A percentile compares a stretch with the other conserved stretches of the same genome.
Conservation (phyloP, 2,329 filamentous ascomycete species). For the Fusarium aywerte region DNA sequence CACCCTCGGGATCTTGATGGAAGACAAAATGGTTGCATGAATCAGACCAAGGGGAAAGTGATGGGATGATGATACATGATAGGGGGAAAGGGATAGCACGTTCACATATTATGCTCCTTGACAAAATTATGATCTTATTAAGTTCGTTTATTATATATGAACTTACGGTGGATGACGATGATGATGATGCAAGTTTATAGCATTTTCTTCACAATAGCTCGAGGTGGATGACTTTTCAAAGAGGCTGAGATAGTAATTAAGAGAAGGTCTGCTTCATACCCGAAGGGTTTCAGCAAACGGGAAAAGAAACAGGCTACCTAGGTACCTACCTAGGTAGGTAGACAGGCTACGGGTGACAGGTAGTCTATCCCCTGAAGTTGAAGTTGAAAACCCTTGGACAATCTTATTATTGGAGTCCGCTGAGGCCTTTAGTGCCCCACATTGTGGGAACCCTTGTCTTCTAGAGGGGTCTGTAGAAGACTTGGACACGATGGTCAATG, state of each 20-base stretch:
- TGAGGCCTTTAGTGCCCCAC: conserved; percentile 16
- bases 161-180: not conserved
- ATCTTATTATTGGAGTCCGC: conserved; percentile 35
- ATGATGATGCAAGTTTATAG: too few species aligned
- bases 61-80: conserved; percentile 1
- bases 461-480: conserved; percentile 11
- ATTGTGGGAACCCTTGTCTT: conserved; percentile 9
- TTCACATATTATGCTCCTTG: not conserved
- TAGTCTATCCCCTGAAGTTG: not conserved
- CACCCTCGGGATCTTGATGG: conserved; percentile 15
- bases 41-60: not conserved
- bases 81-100: not conserved
- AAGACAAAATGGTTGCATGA: not conserved
- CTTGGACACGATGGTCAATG: not conserved
- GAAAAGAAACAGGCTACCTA: not conserved
- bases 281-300: not conserved
- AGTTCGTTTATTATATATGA: not conserved
- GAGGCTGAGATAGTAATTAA: not conserved
- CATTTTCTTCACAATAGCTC: too few species aligned
- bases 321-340: too few species aligned
- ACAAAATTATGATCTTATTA: not conserved
- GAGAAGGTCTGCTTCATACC: not conserved
- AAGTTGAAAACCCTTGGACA: conserved; percentile 2
- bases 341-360: not conserved
- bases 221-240: not conserved